Conservation (phyloP, 2,329 filamentous ascomycete genomes). For the Alternaria hordeiaustralica region DNA sequence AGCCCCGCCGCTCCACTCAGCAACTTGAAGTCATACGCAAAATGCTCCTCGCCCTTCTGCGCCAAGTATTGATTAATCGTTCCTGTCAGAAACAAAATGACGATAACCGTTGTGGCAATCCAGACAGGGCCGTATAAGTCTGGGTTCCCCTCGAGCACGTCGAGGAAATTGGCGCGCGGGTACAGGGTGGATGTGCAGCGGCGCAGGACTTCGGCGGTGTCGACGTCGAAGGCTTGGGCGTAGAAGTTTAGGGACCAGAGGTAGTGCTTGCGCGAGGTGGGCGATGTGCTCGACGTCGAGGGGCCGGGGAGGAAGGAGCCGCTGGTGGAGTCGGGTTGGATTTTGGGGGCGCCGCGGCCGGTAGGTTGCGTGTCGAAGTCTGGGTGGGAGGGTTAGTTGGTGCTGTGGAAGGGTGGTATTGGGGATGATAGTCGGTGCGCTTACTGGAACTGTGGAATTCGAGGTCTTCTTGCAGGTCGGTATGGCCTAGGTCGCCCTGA, state of each 20-base stretch:
- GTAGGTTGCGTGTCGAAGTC: slow-evolving; percentile 71
- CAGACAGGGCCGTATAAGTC: slow-evolving; percentile 97
- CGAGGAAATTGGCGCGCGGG: slow-evolving; percentile 92
- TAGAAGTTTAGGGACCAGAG: slow-evolving; percentile 95
- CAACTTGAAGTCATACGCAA: slow-evolving; percentile 89
- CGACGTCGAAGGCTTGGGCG: slow-evolving; percentile 97
- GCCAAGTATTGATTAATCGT: slow-evolving; percentile 92
- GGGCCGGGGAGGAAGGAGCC: slow-evolving; percentile 49
- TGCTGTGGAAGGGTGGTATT: no score
- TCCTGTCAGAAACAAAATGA: slow-evolving; percentile 93
- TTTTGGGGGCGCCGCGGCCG: slow-evolving; percentile 54
- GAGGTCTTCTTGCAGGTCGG: slow-evolving; percentile 97
- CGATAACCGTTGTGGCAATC: slow-evolving; percentile 96
- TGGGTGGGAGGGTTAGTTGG: slow-evolving; percentile 34
- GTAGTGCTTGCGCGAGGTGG: slow-evolving; percentile 70
- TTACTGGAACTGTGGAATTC: slow-evolving; percentile 93
- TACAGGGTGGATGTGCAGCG: slow-evolving; percentile 90
- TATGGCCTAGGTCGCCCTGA: slow-evolving; percentile 96
- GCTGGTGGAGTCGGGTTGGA: slow-evolving; percentile 50
- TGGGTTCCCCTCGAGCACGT: slow-evolving; percentile 94
- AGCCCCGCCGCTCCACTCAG: slow-evolving; percentile 89
- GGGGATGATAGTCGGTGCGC: no score
- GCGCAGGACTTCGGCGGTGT: slow-evolving; percentile 85
- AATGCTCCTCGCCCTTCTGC: slow-evolving; percentile 69
- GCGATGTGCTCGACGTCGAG: slow-evolving; percentile 15